These are phyloP conservation scores for Ophiostoma ips DNA, from an alignment of 2,329 filamentous ascomycete genomes.

Conservation along the genomic window DNA sequence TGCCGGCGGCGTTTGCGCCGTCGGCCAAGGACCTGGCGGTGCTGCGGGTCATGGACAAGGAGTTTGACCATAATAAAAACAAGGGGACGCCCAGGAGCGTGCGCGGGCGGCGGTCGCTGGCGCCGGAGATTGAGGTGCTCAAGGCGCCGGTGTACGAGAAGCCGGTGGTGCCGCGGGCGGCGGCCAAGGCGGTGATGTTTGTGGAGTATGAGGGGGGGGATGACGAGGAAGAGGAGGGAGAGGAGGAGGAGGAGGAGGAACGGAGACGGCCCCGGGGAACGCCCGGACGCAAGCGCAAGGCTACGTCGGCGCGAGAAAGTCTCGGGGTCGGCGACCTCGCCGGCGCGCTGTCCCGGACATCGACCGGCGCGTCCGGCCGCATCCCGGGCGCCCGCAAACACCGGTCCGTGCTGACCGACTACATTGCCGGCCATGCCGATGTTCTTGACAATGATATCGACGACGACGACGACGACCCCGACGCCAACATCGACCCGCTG, in stretches of 20 bases:
- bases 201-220: conserved; percentile 3
- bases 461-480: neutral
- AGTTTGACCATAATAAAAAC: conserved; percentile 11
- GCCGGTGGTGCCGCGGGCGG: neutral
- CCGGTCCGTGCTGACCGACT: conserved; percentile 5
- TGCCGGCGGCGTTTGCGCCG: conserved; percentile 26
- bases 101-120: conserved; percentile 23
- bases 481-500: conserved; percentile 8
- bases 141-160: conserved; percentile 35
- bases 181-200: neutral
- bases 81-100: conserved; percentile 7
- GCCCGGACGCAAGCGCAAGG: conserved; percentile 1
- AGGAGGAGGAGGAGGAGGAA: neutral
- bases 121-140: conserved; percentile 32
- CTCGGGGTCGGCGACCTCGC: neutral
- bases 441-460: neutral
- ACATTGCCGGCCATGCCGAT: conserved; percentile 9
- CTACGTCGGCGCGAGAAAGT: neutral
- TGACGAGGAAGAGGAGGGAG: neutral
- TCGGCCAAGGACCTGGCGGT: conserved; percentile 22
- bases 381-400: neutral
- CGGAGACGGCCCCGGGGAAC: neutral
- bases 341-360: neutral
- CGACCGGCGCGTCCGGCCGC: neutral
- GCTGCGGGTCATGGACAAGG: conserved; percentile 15